Base-by-base conservation (phyloP, 352 stramenopile species). In the Phytophthora syringae region DNA sequence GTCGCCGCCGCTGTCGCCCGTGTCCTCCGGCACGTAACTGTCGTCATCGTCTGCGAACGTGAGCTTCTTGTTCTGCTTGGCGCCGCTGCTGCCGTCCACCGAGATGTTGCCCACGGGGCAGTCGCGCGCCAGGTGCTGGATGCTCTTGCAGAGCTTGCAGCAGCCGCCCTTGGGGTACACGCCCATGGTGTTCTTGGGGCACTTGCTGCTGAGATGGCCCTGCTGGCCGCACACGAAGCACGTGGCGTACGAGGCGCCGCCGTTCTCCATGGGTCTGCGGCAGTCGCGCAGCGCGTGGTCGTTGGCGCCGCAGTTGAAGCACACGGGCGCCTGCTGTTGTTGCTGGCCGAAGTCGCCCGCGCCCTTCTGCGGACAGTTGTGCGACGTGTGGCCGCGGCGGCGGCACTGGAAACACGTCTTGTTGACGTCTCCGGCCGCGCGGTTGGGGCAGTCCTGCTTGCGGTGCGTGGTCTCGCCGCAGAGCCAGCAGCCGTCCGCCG, bases 161-260 rank as follows among this genome's bases (percentile, higher is more conserved):
- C 87, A 93, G 36, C 90, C 90, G 54, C 90, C 90, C 53, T 90
- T 94, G 42, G 89, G 89, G 73, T 97, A 97, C 47, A 97, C 89
- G 54, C 89, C 89, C 39, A 89, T 94, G 49, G 76, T 91, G 47
- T 92, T 96, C 72, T 96, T 68, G 37, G 88, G 84, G 54, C 90
- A 97, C 69, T 90, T 86, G 54, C 79, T 82, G 67, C 88, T 95
- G 62, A 97, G 68, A 65, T 97, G 90, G 39, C 90, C 90, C 25
- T 84, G 89, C 58, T 92, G 77, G 52, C 86, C 76, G 71, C 90
- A 97, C 37, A 97, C 83, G 64, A 96, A 97, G 71, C 90, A 97
- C 53, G 82, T 92, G 20, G 88, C 88, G 67, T 81, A 94, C 18
- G 80, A 72, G 20, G 84, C 77, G 13, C 85, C 86, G 18, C 80